Conservation (phyloP, 345 rosid species). For the Laguncularia racemosa region DNA sequence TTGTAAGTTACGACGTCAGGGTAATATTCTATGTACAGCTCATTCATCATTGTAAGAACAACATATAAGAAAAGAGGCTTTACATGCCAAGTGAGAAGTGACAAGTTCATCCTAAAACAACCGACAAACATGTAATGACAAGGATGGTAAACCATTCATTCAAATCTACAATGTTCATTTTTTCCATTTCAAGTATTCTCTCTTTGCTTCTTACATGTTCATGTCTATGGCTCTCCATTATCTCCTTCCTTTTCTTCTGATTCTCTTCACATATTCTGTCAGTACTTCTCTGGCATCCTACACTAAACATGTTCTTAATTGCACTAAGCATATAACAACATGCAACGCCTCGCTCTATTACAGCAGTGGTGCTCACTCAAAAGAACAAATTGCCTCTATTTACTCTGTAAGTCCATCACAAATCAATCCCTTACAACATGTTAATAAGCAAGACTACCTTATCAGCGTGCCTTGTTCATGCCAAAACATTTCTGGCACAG, state of each 20-base stretch:
- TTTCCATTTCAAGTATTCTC: conserved; percentile 1
- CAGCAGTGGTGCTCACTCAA: conserved; percentile 12
- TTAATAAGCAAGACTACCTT: conserved; percentile 27
- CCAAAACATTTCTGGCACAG: conserved; percentile 16
- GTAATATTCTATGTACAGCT: too few species aligned
- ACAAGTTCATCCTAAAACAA: not conserved
- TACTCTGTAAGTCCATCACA: conserved; percentile 30
- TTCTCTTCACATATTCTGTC: conserved; percentile 6
- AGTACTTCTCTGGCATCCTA: conserved; percentile 1
- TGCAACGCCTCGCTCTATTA: conserved; percentile 41
- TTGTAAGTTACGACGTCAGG: not conserved
- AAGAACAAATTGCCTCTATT: conserved; percentile 22
- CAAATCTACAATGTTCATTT: not conserved
- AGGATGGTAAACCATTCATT: not conserved
- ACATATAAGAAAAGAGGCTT: conserved; percentile 1
- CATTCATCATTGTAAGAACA: not conserved
- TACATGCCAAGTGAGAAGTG: conserved; percentile 2
- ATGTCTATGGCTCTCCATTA: conserved; percentile 13
- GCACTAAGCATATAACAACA: conserved; percentile 10
- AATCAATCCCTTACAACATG: conserved; percentile 16
- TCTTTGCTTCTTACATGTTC: not conserved
- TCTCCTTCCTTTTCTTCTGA: conserved; percentile 13
- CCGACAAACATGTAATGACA: conserved; percentile 6
- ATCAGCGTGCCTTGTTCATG: conserved; percentile 45
- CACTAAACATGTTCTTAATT: conserved; percentile 15